Conservation (phyloP, 1,139 yeast genomes). For the Candida dubliniensis region DNA sequence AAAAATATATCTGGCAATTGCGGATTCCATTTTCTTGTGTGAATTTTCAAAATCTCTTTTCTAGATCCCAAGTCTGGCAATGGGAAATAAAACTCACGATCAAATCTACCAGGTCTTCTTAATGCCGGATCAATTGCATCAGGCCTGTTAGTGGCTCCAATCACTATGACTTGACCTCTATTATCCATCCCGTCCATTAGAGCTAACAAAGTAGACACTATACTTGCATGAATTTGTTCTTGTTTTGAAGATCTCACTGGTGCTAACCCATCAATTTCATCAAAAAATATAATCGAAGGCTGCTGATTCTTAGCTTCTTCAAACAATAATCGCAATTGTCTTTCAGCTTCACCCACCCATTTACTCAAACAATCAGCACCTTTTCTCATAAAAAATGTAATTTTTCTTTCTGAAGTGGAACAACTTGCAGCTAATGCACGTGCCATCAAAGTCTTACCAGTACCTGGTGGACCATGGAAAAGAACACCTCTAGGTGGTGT, state of each 20-base stretch:
- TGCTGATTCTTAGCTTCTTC: conserved; percentile 97
- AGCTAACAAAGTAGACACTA: conserved; percentile 90
- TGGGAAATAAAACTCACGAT: conserved; percentile 94
- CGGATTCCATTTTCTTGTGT: conserved; percentile 88
- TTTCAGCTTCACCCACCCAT: conserved; percentile 99
- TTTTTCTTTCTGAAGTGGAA: conserved; percentile 76
- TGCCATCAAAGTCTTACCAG: conserved; percentile 98
- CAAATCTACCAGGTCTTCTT: conserved; percentile 96
- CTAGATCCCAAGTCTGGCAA: conserved; percentile 84
- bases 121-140: conserved; percentile 97
- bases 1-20: conserved; percentile 60
- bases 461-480: conserved; percentile 99
- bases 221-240: conserved; percentile 97
- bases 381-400: conserved; percentile 96
- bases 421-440: conserved; percentile 96
- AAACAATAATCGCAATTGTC: conserved; percentile 83
- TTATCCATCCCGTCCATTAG: conserved; percentile 99
- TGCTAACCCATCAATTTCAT: conserved; percentile 97
- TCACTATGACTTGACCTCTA: conserved; percentile 92
- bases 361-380: conserved; percentile 97
- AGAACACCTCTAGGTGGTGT: conserved; percentile 98
- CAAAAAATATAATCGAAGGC: conserved; percentile 93
- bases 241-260: conserved; percentile 97
- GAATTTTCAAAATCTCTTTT: conserved; percentile 73
- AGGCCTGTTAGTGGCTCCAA: conserved; percentile 97